Percentiles rank a stretch among this genome's conserved stretches.
Evolutionary conservation across 257 asterid species (phyloP).

Genomic region (Scutellaria galericulata): DNA sequence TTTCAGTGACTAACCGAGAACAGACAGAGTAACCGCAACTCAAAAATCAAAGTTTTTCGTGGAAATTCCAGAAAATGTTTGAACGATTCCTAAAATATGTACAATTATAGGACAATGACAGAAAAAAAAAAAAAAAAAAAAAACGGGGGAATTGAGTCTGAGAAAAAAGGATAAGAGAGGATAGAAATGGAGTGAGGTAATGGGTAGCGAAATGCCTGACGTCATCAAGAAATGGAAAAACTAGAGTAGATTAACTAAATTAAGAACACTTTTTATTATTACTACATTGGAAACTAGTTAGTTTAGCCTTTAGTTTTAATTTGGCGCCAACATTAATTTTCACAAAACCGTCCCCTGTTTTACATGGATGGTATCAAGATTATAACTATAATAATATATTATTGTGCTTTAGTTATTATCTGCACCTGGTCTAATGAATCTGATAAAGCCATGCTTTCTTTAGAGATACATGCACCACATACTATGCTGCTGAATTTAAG

Average conservation of each 20-base stretch:
- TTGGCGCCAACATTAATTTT: not conserved
- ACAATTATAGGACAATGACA: not conserved
- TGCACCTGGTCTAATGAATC: too few species aligned
- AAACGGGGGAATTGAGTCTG: not conserved
- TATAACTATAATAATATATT: too few species aligned
- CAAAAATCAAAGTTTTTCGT: conserved; percentile 31
- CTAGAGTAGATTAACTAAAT: conserved; percentile 7
- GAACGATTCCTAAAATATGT: not conserved
- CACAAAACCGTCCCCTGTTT: too few species aligned
- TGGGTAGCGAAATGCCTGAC: conserved; percentile 34
- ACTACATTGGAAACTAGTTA: not conserved
- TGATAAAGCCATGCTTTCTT: too few species aligned
- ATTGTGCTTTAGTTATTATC: too few species aligned
- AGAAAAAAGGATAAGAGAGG: not conserved
- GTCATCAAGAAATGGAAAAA: conserved; percentile 22
- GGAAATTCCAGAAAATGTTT: conserved; percentile 14
- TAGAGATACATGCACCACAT: too few species aligned
- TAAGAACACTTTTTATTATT: too few species aligned
- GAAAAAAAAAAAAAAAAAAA: not conserved
- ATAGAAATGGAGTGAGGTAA: not conserved
- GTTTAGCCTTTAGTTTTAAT: too few species aligned
- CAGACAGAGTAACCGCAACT: not conserved
- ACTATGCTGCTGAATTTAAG: too few species aligned
- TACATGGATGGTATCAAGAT: too few species aligned
- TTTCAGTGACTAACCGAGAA: not conserved